Conservation (phyloP, 2,329 filamentous ascomycete genomes). For the Penicillium glabrum region DNA sequence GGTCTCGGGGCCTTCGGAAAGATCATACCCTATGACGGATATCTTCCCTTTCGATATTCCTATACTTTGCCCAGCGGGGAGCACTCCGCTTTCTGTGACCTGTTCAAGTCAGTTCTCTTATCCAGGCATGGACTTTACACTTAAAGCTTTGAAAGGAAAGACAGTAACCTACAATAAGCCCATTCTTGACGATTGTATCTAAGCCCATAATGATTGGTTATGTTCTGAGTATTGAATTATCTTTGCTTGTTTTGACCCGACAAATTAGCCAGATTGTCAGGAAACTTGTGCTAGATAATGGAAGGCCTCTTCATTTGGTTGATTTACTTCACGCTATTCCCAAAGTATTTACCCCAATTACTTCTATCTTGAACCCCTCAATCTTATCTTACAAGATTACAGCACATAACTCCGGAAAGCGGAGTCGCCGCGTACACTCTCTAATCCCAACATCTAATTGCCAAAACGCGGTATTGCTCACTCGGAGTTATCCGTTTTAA, state of each 20-base stretch:
- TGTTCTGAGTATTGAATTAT: neutral
- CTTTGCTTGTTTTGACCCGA: neutral
- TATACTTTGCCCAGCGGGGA: neutral
- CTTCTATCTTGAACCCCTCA: neutral
- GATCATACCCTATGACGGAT: neutral
- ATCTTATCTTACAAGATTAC: neutral
- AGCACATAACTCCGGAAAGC: neutral
- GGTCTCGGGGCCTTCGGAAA: neutral
- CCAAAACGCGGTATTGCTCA: too few species aligned
- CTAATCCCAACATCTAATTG: too few species aligned
- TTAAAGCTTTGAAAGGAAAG: neutral
- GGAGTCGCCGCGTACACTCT: too few species aligned
- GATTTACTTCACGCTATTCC: neutral
- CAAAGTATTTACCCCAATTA: neutral
- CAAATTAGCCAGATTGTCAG: neutral
- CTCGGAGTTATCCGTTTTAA: too few species aligned
- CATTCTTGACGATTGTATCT: conserved; percentile 1
- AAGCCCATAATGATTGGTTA: neutral
- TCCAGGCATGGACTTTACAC: too few species aligned
- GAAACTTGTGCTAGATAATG: neutral
- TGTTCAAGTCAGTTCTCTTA: neutral
- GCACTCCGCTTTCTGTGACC: conserved; percentile 2
- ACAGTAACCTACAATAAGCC: neutral
- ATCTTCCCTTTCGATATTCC: conserved; percentile 1
- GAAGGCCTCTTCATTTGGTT: neutral